Evolutionary conservation across 2,329 filamentous ascomycete genomes (phyloP), one percentile per base, ranked within the genome.

Genomic region (Aspergillus viridinutans): DNA sequence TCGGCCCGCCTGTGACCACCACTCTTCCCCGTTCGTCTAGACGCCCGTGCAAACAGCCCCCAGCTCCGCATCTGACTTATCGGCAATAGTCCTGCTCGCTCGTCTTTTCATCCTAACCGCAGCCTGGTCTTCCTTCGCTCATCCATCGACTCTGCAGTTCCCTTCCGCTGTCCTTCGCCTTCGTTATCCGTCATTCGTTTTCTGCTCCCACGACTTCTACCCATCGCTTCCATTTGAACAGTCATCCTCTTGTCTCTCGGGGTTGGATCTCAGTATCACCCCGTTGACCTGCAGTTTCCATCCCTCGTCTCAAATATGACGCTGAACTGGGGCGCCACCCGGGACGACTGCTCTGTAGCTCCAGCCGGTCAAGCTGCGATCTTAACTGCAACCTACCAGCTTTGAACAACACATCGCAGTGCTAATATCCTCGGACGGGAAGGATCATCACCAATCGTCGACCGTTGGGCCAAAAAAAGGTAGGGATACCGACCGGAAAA

Each of bases 401-500:
- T 63, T 66, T 68, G 70, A 69, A 71, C 72, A 75, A 70, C 72
- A 62, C 72, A 74, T 73, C 71, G 57, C 62, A 66, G 56, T 54
- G 61, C 60, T 69, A 65, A 59, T 61, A 63, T 63, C 64, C 61
- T 63, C 63, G 59, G 64, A 62, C 63, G 64, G 65, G 64, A 64
- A 65, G 59, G 62, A 65, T 66, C 64, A 58, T 61, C 64, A 59
- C 66, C 68, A 69, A 65, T 67, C 67, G 67, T 58, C 52, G 23
- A 47, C 57, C 57, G 61, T 60, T 59, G 58, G 60, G 57, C 50
- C 28, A 53, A 38, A 43, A 32, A 38, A 32, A 48, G 50, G 28
- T 23, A 51, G 9, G 23, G 23, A 51, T 35, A 9, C 25, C 23
- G 32, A 51, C 14, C 25, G 29, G 23, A 14, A 23, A 29, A 51